These are phyloP conservation scores for Cochlearia excelsa DNA, from an alignment of 345 rosid species.

Conservation along the genomic window DNA sequence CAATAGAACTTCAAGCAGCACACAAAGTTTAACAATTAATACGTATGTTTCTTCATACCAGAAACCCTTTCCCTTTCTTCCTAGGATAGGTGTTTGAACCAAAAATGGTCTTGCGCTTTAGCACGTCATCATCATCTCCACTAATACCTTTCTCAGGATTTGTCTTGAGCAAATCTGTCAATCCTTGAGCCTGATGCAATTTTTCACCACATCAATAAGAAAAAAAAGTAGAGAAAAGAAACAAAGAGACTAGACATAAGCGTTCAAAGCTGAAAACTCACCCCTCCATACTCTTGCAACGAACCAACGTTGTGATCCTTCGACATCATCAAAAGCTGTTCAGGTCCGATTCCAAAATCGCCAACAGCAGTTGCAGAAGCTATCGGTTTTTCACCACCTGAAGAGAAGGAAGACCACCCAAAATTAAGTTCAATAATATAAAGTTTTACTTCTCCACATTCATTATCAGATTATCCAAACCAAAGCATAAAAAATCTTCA, in stretches of 20 bases:
- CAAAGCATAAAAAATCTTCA: neutral
- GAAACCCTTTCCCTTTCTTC: slow-evolving; percentile 85
- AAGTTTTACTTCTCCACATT: neutral
- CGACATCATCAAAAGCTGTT: slow-evolving; percentile 69
- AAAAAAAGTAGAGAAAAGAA: neutral
- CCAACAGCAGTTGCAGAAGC: slow-evolving; percentile 42
- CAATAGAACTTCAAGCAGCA: slow-evolving; percentile 2
- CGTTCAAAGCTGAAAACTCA: slow-evolving; percentile 35
- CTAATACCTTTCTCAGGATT: slow-evolving; percentile 62
- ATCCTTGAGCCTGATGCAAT: slow-evolving; percentile 58
- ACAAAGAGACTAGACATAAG: slow-evolving; percentile 1
- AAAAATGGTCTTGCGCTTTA: slow-evolving; percentile 53
- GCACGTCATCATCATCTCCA: slow-evolving; percentile 73
- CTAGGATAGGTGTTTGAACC: slow-evolving; percentile 94
- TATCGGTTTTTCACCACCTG: slow-evolving; percentile 42
- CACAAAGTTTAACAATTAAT: neutral
- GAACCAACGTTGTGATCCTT: slow-evolving; percentile 59
- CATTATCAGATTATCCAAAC: slow-evolving; percentile 3
- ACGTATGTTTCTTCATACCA: slow-evolving; percentile 46
- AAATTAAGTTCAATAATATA: neutral
- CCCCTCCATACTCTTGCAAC: slow-evolving; percentile 74
- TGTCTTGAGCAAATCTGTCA: slow-evolving; percentile 59
- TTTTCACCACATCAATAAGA: slow-evolving; percentile 14
- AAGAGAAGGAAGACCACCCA: slow-evolving; percentile 1
- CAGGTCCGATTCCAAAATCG: slow-evolving; percentile 66